phyloP scores from a whole-genome alignment of 257 asterid species.

The Rhazya stricta region DNA sequence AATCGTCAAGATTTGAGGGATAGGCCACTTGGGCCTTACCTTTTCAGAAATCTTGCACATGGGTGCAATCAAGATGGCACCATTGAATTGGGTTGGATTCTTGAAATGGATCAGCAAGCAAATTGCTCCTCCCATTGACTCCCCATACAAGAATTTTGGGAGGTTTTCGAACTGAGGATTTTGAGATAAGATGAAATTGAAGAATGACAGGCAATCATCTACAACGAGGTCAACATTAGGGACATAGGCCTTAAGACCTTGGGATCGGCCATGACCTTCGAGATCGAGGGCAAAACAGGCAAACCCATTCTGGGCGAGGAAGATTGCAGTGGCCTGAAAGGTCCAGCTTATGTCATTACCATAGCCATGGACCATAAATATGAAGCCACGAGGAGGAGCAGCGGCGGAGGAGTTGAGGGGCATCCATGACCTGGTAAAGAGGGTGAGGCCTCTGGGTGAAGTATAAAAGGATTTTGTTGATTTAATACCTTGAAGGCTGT shows the following conservation, averaged over 20 bases:
- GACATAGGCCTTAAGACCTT: constrained; percentile 71
- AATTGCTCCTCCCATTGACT: constrained; percentile 90
- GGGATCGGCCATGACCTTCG: constrained; percentile 87
- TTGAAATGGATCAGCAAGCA: constrained; percentile 59
- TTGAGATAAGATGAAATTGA: constrained; percentile 25
- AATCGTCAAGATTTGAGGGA: constrained; percentile 47
- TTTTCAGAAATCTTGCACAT: constrained; percentile 86
- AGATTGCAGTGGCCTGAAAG: constrained; percentile 72
- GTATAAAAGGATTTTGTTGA: constrained; percentile 52
- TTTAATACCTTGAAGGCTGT: constrained; percentile 45
- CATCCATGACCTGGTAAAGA: constrained; percentile 75
- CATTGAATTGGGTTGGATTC: constrained; percentile 37
- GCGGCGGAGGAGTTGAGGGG: constrained; percentile 28
- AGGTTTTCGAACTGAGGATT: constrained; percentile 30
- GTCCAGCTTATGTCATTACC: constrained; percentile 94
- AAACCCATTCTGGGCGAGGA: constrained; percentile 72
- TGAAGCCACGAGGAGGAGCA: constrained; percentile 54
- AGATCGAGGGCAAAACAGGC: constrained; percentile 86
- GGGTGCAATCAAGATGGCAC: constrained; percentile 71
- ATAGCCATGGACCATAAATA: constrained; percentile 88
- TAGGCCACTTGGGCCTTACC: constrained; percentile 76
- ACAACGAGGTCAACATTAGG: constrained; percentile 62
- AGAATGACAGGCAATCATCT: constrained; percentile 53
- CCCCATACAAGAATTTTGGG: constrained; percentile 56
- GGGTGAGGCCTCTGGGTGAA: constrained; percentile 58